These are phyloP conservation scores for Phytophthora idaei DNA, from an alignment of 352 stramenopile species.

Conservation along the genomic window DNA sequence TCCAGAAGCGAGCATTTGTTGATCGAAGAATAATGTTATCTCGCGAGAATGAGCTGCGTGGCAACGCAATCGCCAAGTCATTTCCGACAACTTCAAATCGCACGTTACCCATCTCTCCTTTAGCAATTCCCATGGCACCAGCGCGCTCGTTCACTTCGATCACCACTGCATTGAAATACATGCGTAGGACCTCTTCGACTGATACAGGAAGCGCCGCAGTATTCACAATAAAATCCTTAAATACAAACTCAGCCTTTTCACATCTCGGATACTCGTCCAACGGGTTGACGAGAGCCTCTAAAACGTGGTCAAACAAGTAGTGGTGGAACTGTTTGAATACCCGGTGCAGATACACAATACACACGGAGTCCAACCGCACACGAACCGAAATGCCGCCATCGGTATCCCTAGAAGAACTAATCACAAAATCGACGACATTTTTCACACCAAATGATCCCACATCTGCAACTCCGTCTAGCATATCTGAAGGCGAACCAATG, in stretches of 20 bases:
- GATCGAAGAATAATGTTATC: conserved; percentile 79
- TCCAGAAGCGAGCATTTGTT: conserved; percentile 81
- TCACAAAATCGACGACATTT: conserved; percentile 75
- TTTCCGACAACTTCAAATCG: conserved; percentile 79
- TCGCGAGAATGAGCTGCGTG: conserved; percentile 77
- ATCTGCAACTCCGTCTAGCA: conserved; percentile 42
- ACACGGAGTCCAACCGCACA: conserved; percentile 80
- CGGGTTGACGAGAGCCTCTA: conserved; percentile 28
- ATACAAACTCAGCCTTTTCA: conserved; percentile 39
- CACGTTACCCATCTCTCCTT: conserved; percentile 17
- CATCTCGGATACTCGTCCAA: conserved; percentile 37
- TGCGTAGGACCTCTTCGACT: conserved; percentile 39
- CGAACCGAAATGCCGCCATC: conserved; percentile 38
- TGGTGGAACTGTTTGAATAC: conserved; percentile 89
- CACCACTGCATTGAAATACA: conserved; percentile 40
- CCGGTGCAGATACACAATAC: conserved; percentile 82
- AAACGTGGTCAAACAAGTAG: conserved; percentile 69
- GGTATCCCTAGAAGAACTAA: conserved; percentile 26
- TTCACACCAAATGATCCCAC: conserved; percentile 57
- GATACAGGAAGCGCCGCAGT: conserved; percentile 43
- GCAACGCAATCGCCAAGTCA: conserved; percentile 80
- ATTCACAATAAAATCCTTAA: conserved; percentile 43
- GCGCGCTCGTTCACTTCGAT: conserved; percentile 21
- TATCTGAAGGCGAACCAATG: conserved; percentile 69
- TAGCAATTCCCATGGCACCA: conserved; percentile 28